Conservation (phyloP, 306 rosid genomes). For the Gynostemma pentaphyllum region DNA sequence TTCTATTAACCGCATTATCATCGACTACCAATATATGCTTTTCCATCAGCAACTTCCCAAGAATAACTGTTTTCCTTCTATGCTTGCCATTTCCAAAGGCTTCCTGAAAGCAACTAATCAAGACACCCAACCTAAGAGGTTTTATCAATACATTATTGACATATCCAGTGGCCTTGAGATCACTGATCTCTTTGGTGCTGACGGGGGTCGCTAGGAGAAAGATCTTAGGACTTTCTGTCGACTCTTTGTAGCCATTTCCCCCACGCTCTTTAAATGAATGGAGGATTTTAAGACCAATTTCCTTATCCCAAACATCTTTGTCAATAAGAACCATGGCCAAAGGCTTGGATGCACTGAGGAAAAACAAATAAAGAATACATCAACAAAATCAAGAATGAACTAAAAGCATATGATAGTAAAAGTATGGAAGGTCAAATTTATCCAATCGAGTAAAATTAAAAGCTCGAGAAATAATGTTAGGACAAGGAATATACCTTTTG, state of each 20-base stretch:
- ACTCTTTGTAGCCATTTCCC: slow-evolving; percentile 26
- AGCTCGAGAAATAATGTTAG: neutral
- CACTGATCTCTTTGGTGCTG: slow-evolving; percentile 26
- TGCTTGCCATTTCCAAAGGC: slow-evolving; percentile 44
- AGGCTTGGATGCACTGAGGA: slow-evolving; percentile 30
- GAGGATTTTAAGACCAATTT: slow-evolving; percentile 22
- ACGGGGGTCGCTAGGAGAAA: slow-evolving; percentile 50
- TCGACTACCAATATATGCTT: slow-evolving; percentile 83
- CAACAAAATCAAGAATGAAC: slow-evolving; percentile 5
- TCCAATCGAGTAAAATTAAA: neutral
- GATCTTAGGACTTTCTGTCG: slow-evolving; percentile 37
- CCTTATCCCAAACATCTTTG: slow-evolving; percentile 66
- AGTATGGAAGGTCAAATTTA: neutral
- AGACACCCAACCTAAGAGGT: slow-evolving; percentile 57
- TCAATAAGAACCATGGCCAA: slow-evolving; percentile 66
- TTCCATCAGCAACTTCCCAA: slow-evolving; percentile 40
- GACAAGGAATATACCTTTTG: slow-evolving; percentile 29
- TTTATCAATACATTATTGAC: slow-evolving; percentile 47
- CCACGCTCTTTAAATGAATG: slow-evolving; percentile 23
- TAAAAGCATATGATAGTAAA: slow-evolving; percentile 9
- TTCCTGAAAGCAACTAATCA: slow-evolving; percentile 51
- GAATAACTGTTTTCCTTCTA: slow-evolving; percentile 35
- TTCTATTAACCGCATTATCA: slow-evolving; percentile 75
- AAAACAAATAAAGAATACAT: slow-evolving; percentile 6
- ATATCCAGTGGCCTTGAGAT: slow-evolving; percentile 44